Percentiles rank a stretch among this genome's conserved stretches.
Conservation (phyloP, 306 rosid genomes). For the Vigna trinervia region DNA sequence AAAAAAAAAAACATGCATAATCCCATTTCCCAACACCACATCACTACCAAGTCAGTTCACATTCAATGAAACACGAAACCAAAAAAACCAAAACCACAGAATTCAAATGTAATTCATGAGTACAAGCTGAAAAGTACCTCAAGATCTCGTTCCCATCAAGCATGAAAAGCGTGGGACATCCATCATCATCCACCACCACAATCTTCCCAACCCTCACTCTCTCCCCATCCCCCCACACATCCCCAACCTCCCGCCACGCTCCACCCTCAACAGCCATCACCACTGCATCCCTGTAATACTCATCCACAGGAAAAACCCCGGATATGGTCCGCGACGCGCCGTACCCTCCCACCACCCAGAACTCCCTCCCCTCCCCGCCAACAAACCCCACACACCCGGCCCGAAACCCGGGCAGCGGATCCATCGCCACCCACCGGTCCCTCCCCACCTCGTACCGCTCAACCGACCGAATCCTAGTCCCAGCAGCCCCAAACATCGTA, state of each 20-base stretch:
- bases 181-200: slow-evolving; percentile 60
- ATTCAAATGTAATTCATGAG: neutral
- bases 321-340: slow-evolving; percentile 79
- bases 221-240: slow-evolving; percentile 76
- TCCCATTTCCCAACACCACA: neutral
- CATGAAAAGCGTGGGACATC: slow-evolving; percentile 71
- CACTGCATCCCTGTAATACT: slow-evolving; percentile 67
- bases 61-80: too few species aligned
- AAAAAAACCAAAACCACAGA: too few species aligned
- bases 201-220: slow-evolving; percentile 69
- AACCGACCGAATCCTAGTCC: slow-evolving; percentile 69
- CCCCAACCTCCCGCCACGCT: slow-evolving; percentile 74
- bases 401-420: slow-evolving; percentile 69
- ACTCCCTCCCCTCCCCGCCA: slow-evolving; percentile 60
- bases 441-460: slow-evolving; percentile 69
- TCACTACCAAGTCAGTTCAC: neutral
- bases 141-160: slow-evolving; percentile 72
- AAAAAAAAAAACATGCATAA: too few species aligned
- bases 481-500: slow-evolving; percentile 69
- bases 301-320: slow-evolving; percentile 85
- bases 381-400: slow-evolving; percentile 92
- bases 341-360: slow-evolving; percentile 94
- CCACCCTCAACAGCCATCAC: slow-evolving; percentile 70
- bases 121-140: slow-evolving; percentile 53
- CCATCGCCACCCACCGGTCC: slow-evolving; percentile 77